Conservation (phyloP, 176 grass and related monocot genomes). For the Musa troglodytarum region DNA sequence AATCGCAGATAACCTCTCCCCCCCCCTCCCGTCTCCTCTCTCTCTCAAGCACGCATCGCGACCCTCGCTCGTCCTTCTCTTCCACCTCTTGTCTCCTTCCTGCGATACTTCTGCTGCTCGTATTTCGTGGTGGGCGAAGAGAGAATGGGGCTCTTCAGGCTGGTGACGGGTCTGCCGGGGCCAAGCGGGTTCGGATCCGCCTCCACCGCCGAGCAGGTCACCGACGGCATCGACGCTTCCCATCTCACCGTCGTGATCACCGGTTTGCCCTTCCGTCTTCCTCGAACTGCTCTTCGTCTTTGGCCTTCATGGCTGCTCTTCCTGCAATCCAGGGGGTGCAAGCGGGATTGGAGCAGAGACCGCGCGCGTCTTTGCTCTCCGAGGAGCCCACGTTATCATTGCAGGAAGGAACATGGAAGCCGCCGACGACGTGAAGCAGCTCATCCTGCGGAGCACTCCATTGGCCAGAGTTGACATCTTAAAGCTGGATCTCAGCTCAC, state of each 20-base stretch:
- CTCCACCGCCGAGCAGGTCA: conserved; percentile 80
- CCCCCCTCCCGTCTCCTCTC: no score
- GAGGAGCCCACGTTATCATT: conserved; percentile 80
- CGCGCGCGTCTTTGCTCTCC: conserved; percentile 59
- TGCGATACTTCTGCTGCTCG: no score
- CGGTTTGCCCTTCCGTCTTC: conserved; percentile 25
- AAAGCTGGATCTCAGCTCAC: conserved; percentile 78
- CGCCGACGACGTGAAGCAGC: conserved; percentile 50
- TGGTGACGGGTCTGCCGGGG: conserved; percentile 65
- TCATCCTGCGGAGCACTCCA: conserved; percentile 36
- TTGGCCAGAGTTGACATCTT: conserved; percentile 46
- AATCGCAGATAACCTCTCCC: no score
- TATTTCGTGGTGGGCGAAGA: background rate
- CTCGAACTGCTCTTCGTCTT: background rate
- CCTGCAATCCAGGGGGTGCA: conserved; percentile 44
- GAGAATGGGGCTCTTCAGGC: conserved; percentile 41
- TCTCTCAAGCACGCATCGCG: no score
- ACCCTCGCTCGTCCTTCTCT: no score
- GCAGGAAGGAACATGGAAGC: conserved; percentile 87
- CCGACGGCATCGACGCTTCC: conserved; percentile 44
- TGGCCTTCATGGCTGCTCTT: background rate
- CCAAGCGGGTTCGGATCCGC: conserved; percentile 65
- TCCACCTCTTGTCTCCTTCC: no score
- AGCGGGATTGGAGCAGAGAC: conserved; percentile 95
- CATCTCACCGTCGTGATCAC: conserved; percentile 70